These are phyloP conservation scores for Abelmoschus esculentus DNA, from an alignment of 345 rosid genomes.

Conservation along the genomic window DNA sequence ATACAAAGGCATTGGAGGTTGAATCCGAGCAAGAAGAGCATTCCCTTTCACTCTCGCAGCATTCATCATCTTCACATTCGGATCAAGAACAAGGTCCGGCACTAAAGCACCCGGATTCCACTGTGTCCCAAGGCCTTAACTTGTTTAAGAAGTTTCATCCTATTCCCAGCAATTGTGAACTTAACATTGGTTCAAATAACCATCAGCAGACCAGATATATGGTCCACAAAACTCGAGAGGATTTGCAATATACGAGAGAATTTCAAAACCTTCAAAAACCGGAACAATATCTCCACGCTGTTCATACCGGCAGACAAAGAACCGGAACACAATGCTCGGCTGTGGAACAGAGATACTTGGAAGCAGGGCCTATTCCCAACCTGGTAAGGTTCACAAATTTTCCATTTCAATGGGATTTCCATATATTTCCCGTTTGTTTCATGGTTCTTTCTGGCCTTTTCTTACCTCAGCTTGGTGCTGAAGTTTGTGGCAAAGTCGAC, in stretches of 20 bases:
- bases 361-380: slow-evolving; percentile 24
- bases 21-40: slow-evolving; percentile 65
- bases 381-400: slow-evolving; percentile 29
- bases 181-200: slow-evolving; percentile 15
- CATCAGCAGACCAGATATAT: slow-evolving; percentile 20
- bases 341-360: slow-evolving; percentile 19
- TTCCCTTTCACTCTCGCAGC: slow-evolving; percentile 57
- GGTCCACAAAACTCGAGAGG: slow-evolving; percentile 17
- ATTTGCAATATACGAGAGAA: slow-evolving; percentile 20
- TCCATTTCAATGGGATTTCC: background rate
- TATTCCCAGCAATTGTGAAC: slow-evolving; percentile 20
- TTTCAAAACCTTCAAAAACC: slow-evolving; percentile 15
- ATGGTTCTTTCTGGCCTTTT: no score
- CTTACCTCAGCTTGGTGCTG: slow-evolving; percentile 81
- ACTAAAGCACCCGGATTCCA: slow-evolving; percentile 20
- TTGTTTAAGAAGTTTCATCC: slow-evolving; percentile 36
- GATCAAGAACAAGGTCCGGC: slow-evolving; percentile 52
- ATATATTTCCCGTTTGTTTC: no score
- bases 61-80: slow-evolving; percentile 64
- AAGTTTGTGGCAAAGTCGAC: slow-evolving; percentile 60
- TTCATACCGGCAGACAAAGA: slow-evolving; percentile 23
- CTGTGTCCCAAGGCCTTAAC: slow-evolving; percentile 27
- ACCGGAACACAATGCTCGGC: slow-evolving; percentile 12
- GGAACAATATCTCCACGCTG: slow-evolving; percentile 20
- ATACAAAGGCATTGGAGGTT: slow-evolving; percentile 32